These are phyloP conservation scores for Erythrophleum fordii DNA, from an alignment of 306 rosid species.

Conservation along the genomic window DNA sequence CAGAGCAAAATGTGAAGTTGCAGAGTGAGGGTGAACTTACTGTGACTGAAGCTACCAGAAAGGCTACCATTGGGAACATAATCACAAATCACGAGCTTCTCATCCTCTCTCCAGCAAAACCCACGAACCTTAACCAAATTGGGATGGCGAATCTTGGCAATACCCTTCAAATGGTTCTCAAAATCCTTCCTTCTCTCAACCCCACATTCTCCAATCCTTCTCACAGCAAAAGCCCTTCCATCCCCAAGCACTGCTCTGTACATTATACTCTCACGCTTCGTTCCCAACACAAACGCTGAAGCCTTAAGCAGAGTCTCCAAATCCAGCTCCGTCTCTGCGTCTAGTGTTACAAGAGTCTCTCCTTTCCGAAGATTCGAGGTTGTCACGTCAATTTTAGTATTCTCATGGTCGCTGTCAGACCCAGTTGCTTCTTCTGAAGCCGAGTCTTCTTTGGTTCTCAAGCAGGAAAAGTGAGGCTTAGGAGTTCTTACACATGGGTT, in stretches of 20 bases:
- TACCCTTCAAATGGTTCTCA: slow-evolving; percentile 64
- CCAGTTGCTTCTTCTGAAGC: slow-evolving; percentile 68
- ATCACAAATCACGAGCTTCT: slow-evolving; percentile 84
- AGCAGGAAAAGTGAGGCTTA: slow-evolving; percentile 59
- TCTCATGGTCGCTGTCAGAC: slow-evolving; percentile 72
- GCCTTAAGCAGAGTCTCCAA: slow-evolving; percentile 79
- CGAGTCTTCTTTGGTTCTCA: slow-evolving; percentile 64
- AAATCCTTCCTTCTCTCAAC: slow-evolving; percentile 74
- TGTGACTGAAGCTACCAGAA: slow-evolving; percentile 45
- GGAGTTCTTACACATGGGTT: slow-evolving; percentile 33
- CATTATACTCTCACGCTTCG: slow-evolving; percentile 68
- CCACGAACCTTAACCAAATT: slow-evolving; percentile 81
- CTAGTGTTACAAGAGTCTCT: slow-evolving; percentile 66
- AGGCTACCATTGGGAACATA: slow-evolving; percentile 76
- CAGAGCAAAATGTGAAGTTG: slow-evolving; percentile 3
- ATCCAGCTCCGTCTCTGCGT: slow-evolving; percentile 71
- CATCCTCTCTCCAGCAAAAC: slow-evolving; percentile 80
- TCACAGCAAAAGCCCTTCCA: slow-evolving; percentile 75
- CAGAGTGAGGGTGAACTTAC: slow-evolving; percentile 52
- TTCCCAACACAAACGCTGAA: slow-evolving; percentile 80
- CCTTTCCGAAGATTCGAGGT: slow-evolving; percentile 38
- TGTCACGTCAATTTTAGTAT: neutral
- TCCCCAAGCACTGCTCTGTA: slow-evolving; percentile 88
- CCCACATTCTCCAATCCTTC: slow-evolving; percentile 77
- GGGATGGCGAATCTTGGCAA: slow-evolving; percentile 73